phyloP scores from a whole-genome alignment of 768 basidiomycete genomes.

The Leccinum variicolor region DNA sequence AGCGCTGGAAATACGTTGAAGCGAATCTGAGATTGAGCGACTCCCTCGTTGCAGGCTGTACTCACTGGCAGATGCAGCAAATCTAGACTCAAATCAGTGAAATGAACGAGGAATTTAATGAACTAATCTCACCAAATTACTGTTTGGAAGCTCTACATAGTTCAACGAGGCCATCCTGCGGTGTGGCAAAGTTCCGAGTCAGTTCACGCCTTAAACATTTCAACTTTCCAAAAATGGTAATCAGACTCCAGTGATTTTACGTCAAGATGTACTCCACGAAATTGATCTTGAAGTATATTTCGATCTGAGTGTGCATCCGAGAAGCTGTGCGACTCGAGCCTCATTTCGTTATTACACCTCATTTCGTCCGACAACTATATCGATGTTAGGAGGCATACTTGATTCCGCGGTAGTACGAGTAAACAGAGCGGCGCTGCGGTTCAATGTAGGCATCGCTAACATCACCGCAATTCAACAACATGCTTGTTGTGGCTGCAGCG shows the following conservation, averaged over 20 bases:
- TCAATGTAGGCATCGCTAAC: background rate
- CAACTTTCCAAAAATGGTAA: slow-evolving; percentile 11
- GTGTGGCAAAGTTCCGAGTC: slow-evolving; percentile 6
- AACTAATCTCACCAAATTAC: slow-evolving; percentile 54
- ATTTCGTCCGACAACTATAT: background rate
- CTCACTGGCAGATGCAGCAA: slow-evolving; percentile 75
- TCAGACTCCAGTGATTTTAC: slow-evolving; percentile 17
- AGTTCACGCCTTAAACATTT: background rate
- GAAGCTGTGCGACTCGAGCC: background rate
- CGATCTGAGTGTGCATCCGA: background rate
- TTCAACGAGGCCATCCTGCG: slow-evolving; percentile 32
- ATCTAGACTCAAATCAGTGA: slow-evolving; percentile 40
- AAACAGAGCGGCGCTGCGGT: background rate
- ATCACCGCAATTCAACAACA: background rate
- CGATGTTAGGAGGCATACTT: background rate
- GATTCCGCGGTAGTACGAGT: background rate
- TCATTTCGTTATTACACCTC: background rate
- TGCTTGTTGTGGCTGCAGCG: background rate
- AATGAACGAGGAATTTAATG: background rate
- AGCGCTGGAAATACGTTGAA: slow-evolving; percentile 35
- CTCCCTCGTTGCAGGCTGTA: background rate
- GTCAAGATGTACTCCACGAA: slow-evolving; percentile 4
- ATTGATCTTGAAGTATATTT: background rate
- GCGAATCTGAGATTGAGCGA: slow-evolving; percentile 8
- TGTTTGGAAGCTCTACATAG: slow-evolving; percentile 62